Base-by-base conservation (phyloP, 306 rosid species). In the Malus orientalis region DNA sequence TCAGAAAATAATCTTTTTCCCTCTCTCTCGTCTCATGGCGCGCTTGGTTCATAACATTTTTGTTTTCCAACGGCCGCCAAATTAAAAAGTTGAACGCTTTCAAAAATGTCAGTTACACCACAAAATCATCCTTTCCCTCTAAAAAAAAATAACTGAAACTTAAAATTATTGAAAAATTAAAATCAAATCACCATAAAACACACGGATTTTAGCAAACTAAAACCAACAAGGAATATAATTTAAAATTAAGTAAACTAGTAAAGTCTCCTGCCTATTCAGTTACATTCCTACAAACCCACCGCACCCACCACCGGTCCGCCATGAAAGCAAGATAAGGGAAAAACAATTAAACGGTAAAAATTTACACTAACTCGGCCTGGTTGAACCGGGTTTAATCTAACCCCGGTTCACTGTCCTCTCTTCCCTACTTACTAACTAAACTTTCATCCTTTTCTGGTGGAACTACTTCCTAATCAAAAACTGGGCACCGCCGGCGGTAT, bases 31-130 rank as follows among this genome's bases (percentile, higher is more conserved):
- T 49, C 54, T 22, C 30, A 3, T 62, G 67, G 33, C 67, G 54
- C 60, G 44, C 70, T 8, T 51, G 8, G 1, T 32, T 85, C 90
- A 84, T 60, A 62, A 86, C 75, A 10, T 81, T 73, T 78, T 62
- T 80, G 90, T 90, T 67, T 83, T 70, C 83, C 79, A 90, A 88
- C 89, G 84, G 69, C 87, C 82, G 71, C 54, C 60, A 30, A 63
- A 49, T 57, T 57, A 47, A 14, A 79, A 36, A 64, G 36, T 9
- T 38, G 53, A 79, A 33, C 69, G 22, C 73, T 89, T 84, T 85
- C 77, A 15, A 82, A 80, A n/a, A 9, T 3, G 59, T 14, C 54
- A 9, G 71, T 44, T 40, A 76, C 27, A 66, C 74, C 67, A 76
- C 67, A 59, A 76, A 45, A 74, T 45, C 78, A 47, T 11, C 47